A percentile compares a stretch with the other conserved stretches of the same genome.
These are phyloP conservation scores for Hypoxylon sp. DNA, from an alignment of 2,329 filamentous ascomycete genomes.

Conservation along the genomic window DNA sequence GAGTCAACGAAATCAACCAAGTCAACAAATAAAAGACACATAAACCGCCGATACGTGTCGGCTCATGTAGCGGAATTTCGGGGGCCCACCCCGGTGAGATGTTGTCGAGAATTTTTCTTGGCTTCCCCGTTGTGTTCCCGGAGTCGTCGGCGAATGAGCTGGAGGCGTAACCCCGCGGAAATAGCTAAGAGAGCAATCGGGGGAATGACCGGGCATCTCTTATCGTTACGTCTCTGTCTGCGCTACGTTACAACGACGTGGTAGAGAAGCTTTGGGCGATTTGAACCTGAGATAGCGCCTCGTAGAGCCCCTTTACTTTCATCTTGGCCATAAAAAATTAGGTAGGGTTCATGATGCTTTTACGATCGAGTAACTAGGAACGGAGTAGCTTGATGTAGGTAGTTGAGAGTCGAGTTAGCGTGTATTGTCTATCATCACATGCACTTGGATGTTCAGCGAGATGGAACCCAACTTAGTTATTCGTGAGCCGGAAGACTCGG, in stretches of 20 bases:
- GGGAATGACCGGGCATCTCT: slow-evolving; percentile 13
- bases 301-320: slow-evolving; percentile 6
- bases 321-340: neutral
- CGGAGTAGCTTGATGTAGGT: neutral
- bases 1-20: neutral
- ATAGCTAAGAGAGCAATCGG: slow-evolving; percentile 29
- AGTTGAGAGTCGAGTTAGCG: neutral
- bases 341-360: neutral
- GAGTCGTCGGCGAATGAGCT: slow-evolving; percentile 22
- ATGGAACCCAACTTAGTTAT: neutral
- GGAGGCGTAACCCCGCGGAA: slow-evolving; percentile 26
- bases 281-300: neutral
- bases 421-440: slow-evolving; percentile 13
- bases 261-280: neutral
- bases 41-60: slow-evolving; percentile 25
- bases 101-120: slow-evolving; percentile 34
- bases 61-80: slow-evolving; percentile 26
- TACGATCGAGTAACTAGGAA: slow-evolving; percentile 10
- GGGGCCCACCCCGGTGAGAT: slow-evolving; percentile 37
- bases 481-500: slow-evolving; percentile 28
- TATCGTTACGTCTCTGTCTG: slow-evolving; percentile 14
- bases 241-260: slow-evolving; percentile 24
- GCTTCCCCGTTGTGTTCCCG: slow-evolving; percentile 37
- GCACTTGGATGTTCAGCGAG: slow-evolving; percentile 8
- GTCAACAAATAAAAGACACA: neutral